Percentiles rank a stretch among this genome's conserved stretches.
phyloP scores from a whole-genome alignment of 306 rosid species.

The Trichosanthes truncata region DNA sequence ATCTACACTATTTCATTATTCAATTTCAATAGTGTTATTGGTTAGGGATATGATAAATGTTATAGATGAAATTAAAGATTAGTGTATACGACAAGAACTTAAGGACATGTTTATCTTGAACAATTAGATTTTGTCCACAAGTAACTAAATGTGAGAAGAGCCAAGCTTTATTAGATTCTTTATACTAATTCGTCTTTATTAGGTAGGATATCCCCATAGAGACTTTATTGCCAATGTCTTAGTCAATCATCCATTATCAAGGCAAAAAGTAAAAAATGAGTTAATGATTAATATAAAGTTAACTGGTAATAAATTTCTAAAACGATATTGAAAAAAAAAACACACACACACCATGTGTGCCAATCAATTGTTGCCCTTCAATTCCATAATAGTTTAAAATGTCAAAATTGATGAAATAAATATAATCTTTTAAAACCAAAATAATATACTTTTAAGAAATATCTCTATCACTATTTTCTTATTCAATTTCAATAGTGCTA shows the following conservation, averaged over 20 bases:
- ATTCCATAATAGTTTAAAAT: too few relatives aligned
- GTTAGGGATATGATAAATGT: not conserved
- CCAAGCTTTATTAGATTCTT: too few relatives aligned
- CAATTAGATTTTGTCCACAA: not conserved
- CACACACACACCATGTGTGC: too few relatives aligned
- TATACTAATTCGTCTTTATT: too few relatives aligned
- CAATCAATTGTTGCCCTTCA: too few relatives aligned
- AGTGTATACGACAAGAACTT: not conserved
- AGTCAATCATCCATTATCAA: not conserved
- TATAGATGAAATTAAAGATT: not conserved
- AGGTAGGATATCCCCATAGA: not conserved
- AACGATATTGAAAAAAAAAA: not conserved
- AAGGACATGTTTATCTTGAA: too few relatives aligned
- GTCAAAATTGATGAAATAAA: too few relatives aligned
- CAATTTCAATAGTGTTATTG: not conserved
- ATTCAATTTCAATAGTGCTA: not conserved
- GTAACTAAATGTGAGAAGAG: not conserved
- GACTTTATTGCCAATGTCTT: not conserved
- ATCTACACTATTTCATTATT: too few relatives aligned
- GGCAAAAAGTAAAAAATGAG: too few relatives aligned
- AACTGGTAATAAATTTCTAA: too few relatives aligned
- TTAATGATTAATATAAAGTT: too few relatives aligned
- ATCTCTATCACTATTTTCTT: not conserved
- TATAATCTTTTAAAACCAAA: too few relatives aligned
- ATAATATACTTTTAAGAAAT: not conserved